phyloP scores from a whole-genome alignment of 768 basidiomycete genomes.

The Phlebiopsis gigantea region DNA sequence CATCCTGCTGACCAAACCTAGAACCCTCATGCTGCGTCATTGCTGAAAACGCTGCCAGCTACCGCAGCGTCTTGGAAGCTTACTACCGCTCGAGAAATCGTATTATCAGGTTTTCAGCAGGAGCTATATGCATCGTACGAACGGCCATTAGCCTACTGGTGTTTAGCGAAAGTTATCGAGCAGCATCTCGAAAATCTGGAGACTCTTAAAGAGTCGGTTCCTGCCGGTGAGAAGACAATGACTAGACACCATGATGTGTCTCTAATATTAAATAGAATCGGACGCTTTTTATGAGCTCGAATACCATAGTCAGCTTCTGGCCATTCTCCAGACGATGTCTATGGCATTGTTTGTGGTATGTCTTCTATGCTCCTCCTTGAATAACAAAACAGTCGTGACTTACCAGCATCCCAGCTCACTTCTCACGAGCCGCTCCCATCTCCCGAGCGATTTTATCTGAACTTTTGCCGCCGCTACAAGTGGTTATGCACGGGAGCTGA shows the following conservation, averaged over 20 bases:
- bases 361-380: neutral
- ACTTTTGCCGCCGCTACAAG: conserved; percentile 66
- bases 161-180: conserved; percentile 51
- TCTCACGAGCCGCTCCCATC: conserved; percentile 41
- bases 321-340: conserved; percentile 53
- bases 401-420: conserved; percentile 35
- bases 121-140: conserved; percentile 69
- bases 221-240: neutral
- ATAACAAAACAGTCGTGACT: neutral
- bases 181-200: conserved; percentile 52
- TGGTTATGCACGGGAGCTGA: conserved; percentile 69
- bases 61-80: conserved; percentile 56
- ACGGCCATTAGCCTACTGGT: conserved; percentile 74
- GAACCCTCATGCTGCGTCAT: conserved; percentile 10
- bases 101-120: conserved; percentile 73
- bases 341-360: conserved; percentile 50
- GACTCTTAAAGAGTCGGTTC: conserved; percentile 22
- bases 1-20: neutral
- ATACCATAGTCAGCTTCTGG: conserved; percentile 47
- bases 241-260: neutral
- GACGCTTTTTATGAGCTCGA: conserved; percentile 38
- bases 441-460: conserved; percentile 47
- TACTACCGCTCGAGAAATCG: conserved; percentile 55
- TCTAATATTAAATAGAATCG: conserved; percentile 11
- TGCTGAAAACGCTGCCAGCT: conserved; percentile 26